phyloP scores from a whole-genome alignment of 495 filamentous ascomycete genomes.

The Poronia punctata region DNA sequence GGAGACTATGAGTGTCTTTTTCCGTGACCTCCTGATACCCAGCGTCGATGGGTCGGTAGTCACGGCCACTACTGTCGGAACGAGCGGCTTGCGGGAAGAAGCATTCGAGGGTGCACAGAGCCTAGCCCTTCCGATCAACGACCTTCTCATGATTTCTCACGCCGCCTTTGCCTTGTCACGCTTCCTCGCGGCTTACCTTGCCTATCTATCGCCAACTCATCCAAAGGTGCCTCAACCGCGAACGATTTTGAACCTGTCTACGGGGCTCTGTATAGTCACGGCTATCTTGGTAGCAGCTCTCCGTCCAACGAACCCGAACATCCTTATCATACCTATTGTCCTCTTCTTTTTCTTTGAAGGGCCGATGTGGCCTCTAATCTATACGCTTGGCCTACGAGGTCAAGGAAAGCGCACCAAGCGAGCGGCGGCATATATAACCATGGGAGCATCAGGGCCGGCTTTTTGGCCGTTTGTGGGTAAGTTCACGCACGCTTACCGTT shows the following conservation, averaged over 20 bases:
- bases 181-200: constrained; percentile 40
- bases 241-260: constrained; percentile 43
- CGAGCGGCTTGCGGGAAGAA: constrained; percentile 25
- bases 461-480: constrained; percentile 58
- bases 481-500: no score
- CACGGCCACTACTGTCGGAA: constrained; percentile 27
- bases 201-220: constrained; percentile 43
- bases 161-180: constrained; percentile 41
- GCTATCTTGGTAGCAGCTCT: constrained; percentile 42
- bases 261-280: constrained; percentile 38
- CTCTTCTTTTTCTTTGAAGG: constrained; percentile 65
- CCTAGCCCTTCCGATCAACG: constrained; percentile 51
- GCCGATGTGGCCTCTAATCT: constrained; percentile 65
- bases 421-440: constrained; percentile 59
- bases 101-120: constrained; percentile 19
- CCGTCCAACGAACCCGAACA: constrained; percentile 39
- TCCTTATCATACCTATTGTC: constrained; percentile 50
- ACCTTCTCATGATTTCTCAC: constrained; percentile 42
- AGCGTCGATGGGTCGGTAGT: constrained; percentile 31
- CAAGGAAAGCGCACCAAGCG: constrained; percentile 65
- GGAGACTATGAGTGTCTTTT: constrained; percentile 61
- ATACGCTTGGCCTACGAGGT: constrained; percentile 60
- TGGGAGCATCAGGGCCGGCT: constrained; percentile 57
- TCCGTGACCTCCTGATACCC: constrained; percentile 43
- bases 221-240: constrained; percentile 44